Conservation (phyloP, 139 green algal genomes). For the Tetradesmus obliquus region DNA sequence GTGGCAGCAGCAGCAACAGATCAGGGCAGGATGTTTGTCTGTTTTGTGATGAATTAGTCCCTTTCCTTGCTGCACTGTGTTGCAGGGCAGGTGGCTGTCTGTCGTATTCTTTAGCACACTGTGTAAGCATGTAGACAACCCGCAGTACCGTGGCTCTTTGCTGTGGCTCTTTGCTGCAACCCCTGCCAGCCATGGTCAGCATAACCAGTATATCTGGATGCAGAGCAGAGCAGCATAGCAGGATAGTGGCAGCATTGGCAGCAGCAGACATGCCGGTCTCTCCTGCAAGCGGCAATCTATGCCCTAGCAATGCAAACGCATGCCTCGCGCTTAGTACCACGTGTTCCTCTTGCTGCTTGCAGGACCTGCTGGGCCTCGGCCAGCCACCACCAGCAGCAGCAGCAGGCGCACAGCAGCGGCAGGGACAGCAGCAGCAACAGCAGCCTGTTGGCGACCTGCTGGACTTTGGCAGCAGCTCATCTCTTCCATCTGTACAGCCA, state of each 20-base stretch:
- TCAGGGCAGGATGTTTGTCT: neutral
- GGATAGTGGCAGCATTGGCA: neutral
- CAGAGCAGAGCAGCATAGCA: neutral
- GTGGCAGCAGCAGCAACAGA: neutral
- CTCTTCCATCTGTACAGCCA: neutral
- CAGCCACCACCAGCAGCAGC: neutral
- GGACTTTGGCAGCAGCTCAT: neutral
- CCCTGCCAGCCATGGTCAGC: no score
- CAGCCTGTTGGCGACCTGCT: neutral
- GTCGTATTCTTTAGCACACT: neutral
- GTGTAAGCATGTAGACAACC: neutral
- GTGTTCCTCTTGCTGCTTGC: neutral
- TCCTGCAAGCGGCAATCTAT: neutral
- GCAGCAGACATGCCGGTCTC: neutral
- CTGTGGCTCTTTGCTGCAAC: neutral
- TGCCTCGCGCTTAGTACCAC: no score
- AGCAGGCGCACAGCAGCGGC: neutral
- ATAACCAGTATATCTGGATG: neutral
- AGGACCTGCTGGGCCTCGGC: neutral
- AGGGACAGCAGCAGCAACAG: neutral
- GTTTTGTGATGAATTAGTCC: no score
- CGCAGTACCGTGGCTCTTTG: neutral
- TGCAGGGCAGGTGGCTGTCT: neutral
- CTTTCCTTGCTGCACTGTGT: no score
- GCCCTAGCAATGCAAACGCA: no score